These are phyloP conservation scores for Tuctoria greenei DNA, from an alignment of 176 grass and related monocot genomes.

Conservation along the genomic window DNA sequence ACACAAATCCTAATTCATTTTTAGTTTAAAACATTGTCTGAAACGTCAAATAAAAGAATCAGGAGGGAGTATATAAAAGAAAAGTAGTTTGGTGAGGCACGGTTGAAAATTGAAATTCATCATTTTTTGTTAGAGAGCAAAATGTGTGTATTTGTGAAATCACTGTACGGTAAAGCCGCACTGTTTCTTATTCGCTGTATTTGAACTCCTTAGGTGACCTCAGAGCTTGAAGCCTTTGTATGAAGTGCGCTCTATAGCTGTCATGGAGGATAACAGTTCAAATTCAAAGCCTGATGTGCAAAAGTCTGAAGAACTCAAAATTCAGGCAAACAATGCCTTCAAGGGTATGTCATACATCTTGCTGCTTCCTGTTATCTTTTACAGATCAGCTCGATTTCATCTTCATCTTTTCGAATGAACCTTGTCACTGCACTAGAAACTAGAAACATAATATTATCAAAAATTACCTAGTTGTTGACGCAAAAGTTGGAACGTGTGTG, in stretches of 20 bases:
- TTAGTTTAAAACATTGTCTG: too few species aligned
- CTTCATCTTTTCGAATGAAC: constrained; percentile 1
- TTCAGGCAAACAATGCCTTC: constrained; percentile 69
- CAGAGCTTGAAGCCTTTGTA: constrained; percentile 1
- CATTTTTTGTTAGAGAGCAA: too few species aligned
- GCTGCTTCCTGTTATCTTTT: constrained; percentile 1
- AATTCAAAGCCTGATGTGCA: constrained; percentile 53
- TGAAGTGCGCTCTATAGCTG: background rate
- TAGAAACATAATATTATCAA: background rate
- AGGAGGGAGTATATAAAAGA: too few species aligned
- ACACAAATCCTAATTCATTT: too few species aligned
- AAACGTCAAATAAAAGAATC: too few species aligned
- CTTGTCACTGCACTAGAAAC: constrained; percentile 3
- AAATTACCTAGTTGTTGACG: background rate
- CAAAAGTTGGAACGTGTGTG: too few species aligned
- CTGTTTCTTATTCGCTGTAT: too few species aligned
- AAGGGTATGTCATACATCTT: constrained; percentile 45
- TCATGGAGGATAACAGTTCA: constrained; percentile 36
- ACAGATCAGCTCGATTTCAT: constrained; percentile 14
- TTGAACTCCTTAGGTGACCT: too few species aligned
- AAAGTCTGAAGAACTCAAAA: constrained; percentile 63
- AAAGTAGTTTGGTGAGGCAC: too few species aligned
- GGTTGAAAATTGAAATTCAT: too few species aligned
- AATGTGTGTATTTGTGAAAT: too few species aligned
- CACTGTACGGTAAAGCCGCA: too few species aligned